Evolutionary conservation across 306 rosid genomes (phyloP).

Genomic region (Chamaecrista fasciculata): DNA sequence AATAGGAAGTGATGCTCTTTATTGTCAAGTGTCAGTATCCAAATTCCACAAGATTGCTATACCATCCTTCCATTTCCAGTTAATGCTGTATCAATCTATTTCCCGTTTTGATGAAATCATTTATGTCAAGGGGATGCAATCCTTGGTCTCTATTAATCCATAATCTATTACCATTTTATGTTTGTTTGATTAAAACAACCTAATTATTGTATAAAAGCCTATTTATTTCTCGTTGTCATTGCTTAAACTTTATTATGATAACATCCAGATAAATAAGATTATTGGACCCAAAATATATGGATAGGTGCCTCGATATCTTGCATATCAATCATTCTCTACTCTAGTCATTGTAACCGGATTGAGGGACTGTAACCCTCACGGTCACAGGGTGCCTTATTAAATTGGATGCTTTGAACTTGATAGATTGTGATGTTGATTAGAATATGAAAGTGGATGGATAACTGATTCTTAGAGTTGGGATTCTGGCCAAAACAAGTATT

Average conservation of each 20-base stretch:
- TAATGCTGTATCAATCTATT: neutral
- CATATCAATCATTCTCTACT: neutral
- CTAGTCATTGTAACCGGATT: neutral
- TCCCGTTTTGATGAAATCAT: neutral
- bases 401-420: neutral
- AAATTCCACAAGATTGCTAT: neutral
- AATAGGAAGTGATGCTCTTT: neutral
- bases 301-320: neutral
- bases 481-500: neutral
- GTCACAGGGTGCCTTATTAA: constrained; percentile 8
- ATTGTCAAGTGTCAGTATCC: neutral
- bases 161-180: no score
- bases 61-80: neutral
- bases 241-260: neutral
- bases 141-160: neutral
- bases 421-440: neutral
- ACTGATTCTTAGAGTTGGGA: neutral
- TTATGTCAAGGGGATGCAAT: neutral
- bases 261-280: neutral
- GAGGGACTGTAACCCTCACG: neutral
- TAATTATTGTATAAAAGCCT: neutral
- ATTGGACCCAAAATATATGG: neutral
- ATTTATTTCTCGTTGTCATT: neutral
- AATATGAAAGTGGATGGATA: neutral
- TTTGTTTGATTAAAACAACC: neutral